These are phyloP conservation scores for Collybia sordida DNA, from an alignment of 768 basidiomycete species.

Conservation along the genomic window DNA sequence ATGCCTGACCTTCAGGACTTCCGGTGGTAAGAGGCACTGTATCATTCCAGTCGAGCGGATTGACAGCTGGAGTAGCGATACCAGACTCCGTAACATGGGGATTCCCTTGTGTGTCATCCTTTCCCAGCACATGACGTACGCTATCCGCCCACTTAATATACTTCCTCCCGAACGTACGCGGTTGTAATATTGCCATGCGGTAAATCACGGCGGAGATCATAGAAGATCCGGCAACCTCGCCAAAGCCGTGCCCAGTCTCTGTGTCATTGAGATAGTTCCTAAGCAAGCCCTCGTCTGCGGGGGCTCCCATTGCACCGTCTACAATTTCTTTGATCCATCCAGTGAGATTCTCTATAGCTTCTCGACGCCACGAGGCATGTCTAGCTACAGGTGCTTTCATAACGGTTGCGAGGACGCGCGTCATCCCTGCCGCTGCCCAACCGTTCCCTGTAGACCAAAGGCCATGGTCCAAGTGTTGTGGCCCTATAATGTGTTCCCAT, in stretches of 20 bases:
- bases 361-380: slow-evolving; percentile 9
- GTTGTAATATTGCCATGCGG: slow-evolving; percentile 33
- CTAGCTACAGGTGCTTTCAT: slow-evolving; percentile 27
- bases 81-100: slow-evolving; percentile 18
- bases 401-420: slow-evolving; percentile 56
- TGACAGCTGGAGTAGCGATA: slow-evolving; percentile 33
- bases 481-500: slow-evolving; percentile 38
- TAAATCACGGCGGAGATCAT: slow-evolving; percentile 21
- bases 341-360: slow-evolving; percentile 13
- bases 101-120: neutral
- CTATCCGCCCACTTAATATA: slow-evolving; percentile 38
- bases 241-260: slow-evolving; percentile 13
- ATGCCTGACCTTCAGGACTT: slow-evolving; percentile 37
- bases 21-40: slow-evolving; percentile 30
- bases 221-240: slow-evolving; percentile 21
- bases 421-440: slow-evolving; percentile 73
- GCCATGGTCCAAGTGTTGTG: slow-evolving; percentile 34
- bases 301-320: slow-evolving; percentile 17
- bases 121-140: slow-evolving; percentile 26
- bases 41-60: slow-evolving; percentile 34
- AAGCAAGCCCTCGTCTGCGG: slow-evolving; percentile 9
- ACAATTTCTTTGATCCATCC: slow-evolving; percentile 24
- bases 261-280: slow-evolving; percentile 19
- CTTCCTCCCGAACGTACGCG: slow-evolving; percentile 21
- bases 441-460: slow-evolving; percentile 60